Evolutionary conservation across 2,329 filamentous ascomycete species (phyloP).

Genomic region (Xylariaceae sp.): DNA sequence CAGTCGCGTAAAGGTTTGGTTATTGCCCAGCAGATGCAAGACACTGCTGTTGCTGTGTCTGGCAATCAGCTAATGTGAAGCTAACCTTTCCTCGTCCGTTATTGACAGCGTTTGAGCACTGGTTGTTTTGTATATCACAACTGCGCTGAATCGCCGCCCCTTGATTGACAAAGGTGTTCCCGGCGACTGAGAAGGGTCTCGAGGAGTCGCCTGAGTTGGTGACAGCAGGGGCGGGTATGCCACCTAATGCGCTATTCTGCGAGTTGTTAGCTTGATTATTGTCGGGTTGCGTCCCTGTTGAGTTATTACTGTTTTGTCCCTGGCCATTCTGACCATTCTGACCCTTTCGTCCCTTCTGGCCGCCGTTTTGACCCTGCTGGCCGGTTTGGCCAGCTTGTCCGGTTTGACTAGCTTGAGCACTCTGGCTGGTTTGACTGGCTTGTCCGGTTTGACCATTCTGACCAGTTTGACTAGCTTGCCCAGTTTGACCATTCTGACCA

Average conservation of each 20-base stretch:
- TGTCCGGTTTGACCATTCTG: slow-evolving; percentile 28
- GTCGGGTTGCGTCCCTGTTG: slow-evolving; percentile 16
- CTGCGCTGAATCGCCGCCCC: slow-evolving; percentile 63
- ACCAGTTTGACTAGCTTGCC: slow-evolving; percentile 29
- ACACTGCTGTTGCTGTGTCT: slow-evolving; percentile 52
- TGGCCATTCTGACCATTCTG: slow-evolving; percentile 12
- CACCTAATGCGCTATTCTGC: slow-evolving; percentile 32
- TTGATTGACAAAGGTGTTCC: slow-evolving; percentile 62
- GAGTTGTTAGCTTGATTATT: slow-evolving; percentile 34
- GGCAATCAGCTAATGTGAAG: slow-evolving; percentile 58
- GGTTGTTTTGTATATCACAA: slow-evolving; percentile 69
- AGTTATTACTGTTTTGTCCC: slow-evolving; percentile 27
- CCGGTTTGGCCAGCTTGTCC: slow-evolving; percentile 19
- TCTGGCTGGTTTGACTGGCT: slow-evolving; percentile 29
- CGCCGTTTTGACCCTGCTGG: slow-evolving; percentile 23
- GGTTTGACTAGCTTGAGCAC: slow-evolving; percentile 26
- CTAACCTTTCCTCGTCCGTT: slow-evolving; percentile 47
- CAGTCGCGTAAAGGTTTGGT: too few relatives aligned
- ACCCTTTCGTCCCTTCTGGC: too few relatives aligned
- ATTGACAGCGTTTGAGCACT: slow-evolving; percentile 64
- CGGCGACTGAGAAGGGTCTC: slow-evolving; percentile 64
- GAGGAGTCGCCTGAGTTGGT: slow-evolving; percentile 38
- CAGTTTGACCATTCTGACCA: slow-evolving; percentile 29
- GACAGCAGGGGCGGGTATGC: slow-evolving; percentile 32
- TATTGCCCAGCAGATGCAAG: slow-evolving; percentile 20